Conservation (phyloP, 345 rosid species). For the Combretum micranthum region DNA sequence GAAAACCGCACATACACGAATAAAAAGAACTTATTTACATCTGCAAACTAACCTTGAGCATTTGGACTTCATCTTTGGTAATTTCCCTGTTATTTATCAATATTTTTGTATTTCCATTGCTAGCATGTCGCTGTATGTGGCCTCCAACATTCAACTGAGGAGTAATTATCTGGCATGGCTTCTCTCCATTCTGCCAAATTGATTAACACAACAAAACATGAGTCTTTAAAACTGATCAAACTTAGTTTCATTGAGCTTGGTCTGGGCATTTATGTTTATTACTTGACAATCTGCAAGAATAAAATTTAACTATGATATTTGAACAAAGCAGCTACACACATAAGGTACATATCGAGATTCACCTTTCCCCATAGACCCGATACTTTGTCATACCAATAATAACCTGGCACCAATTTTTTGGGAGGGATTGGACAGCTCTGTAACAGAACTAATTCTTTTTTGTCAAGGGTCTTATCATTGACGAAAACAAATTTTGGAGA, state of each 20-base stretch:
- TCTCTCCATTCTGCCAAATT: slow-evolving; percentile 58
- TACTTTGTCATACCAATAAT: slow-evolving; percentile 79
- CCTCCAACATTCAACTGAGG: slow-evolving; percentile 49
- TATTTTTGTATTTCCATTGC: slow-evolving; percentile 70
- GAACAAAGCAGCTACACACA: slow-evolving; percentile 1
- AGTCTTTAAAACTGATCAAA: no score
- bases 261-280: no score
- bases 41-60: slow-evolving; percentile 59
- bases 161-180: slow-evolving; percentile 73
- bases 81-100: slow-evolving; percentile 57
- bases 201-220: slow-evolving; percentile 8
- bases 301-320: no score
- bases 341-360: slow-evolving; percentile 12
- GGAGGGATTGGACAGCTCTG: slow-evolving; percentile 69
- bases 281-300: no score
- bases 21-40: slow-evolving; percentile 8
- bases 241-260: no score
- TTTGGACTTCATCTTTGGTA: slow-evolving; percentile 44
- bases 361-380: slow-evolving; percentile 98
- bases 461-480: slow-evolving; percentile 42
- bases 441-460: slow-evolving; percentile 38
- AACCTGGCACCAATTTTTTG: slow-evolving; percentile 60
- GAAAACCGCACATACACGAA: slow-evolving; percentile 1
- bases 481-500: slow-evolving; percentile 59
- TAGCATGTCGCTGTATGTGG: slow-evolving; percentile 29